Percentiles rank a stretch among this genome's conserved stretches.
Evolutionary conservation across 2,329 filamentous ascomycete genomes (phyloP).

Genomic region (Epichloe gansuensis): DNA sequence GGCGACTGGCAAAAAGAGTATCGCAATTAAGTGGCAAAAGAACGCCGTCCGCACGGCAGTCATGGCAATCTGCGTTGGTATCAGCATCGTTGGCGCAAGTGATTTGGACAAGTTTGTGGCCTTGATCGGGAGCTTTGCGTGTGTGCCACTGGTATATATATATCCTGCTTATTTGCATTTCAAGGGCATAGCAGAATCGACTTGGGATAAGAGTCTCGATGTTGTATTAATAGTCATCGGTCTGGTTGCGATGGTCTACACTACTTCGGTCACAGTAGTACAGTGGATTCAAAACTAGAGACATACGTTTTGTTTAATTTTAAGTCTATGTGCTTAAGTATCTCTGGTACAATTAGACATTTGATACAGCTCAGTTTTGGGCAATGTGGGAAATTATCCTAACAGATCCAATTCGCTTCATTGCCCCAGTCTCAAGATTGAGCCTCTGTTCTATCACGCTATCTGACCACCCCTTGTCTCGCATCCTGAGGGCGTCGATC

Average conservation of each 20-base stretch:
- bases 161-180: slow-evolving; percentile 62
- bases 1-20: slow-evolving; percentile 50
- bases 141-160: slow-evolving; percentile 64
- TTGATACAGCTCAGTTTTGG: background rate
- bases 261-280: slow-evolving; percentile 45
- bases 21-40: slow-evolving; percentile 63
- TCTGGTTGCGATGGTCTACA: slow-evolving; percentile 56
- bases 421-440: background rate
- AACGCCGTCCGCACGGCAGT: slow-evolving; percentile 49
- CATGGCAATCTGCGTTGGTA: slow-evolving; percentile 43
- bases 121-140: slow-evolving; percentile 60
- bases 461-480: background rate
- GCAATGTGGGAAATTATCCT: background rate
- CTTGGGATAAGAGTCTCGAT: slow-evolving; percentile 44
- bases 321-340: rapidly evolving
- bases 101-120: slow-evolving; percentile 65
- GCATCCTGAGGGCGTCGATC: slow-evolving; percentile 2
- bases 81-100: slow-evolving; percentile 51
- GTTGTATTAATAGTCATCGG: slow-evolving; percentile 50
- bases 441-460: background rate
- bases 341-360: too few relatives aligned
- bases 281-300: slow-evolving; percentile 19
- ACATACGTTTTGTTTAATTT: background rate
- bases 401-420: background rate
- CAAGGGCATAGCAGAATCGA: slow-evolving; percentile 48